Percentiles rank a stretch among this genome's conserved stretches.
These are phyloP conservation scores for Penicillium sp. DNA, from an alignment of 2,329 filamentous ascomycete species.

Conservation along the genomic window DNA sequence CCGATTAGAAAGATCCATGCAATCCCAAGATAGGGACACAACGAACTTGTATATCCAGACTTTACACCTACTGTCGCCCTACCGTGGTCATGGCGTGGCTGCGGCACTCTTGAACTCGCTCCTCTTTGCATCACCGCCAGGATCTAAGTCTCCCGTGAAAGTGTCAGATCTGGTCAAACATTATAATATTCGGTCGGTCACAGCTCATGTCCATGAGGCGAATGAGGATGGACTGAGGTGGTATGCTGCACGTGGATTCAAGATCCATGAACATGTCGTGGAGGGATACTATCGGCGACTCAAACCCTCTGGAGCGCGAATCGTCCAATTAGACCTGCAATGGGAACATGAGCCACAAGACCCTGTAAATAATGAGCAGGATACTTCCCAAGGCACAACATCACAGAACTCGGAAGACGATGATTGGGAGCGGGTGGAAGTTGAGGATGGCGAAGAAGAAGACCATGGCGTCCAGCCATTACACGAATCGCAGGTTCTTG, in stretches of 20 bases:
- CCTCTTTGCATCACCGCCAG: conserved; percentile 23
- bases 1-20: conserved; percentile 33
- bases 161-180: conserved; percentile 41
- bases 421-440: conserved; percentile 42
- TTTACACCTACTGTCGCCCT: conserved; percentile 54
- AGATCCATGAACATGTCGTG: conserved; percentile 45
- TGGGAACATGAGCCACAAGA: conserved; percentile 19
- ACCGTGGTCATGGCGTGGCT: conserved; percentile 54
- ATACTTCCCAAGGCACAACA: conserved; percentile 1
- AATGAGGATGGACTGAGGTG: conserved; percentile 56
- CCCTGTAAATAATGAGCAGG: not conserved
- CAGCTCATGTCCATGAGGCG: conserved; percentile 59
- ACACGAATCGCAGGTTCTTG: conserved; percentile 30
- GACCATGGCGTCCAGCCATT: conserved; percentile 31
- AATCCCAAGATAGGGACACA: conserved; percentile 14
- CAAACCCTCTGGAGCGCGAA: conserved; percentile 51
- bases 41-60: conserved; percentile 57
- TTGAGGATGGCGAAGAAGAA: conserved; percentile 31
- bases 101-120: conserved; percentile 48
- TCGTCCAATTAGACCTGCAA: conserved; percentile 41
- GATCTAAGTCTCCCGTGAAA: conserved; percentile 9
- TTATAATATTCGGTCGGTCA: conserved; percentile 49
- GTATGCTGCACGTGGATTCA: conserved; percentile 56
- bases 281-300: conserved; percentile 56
- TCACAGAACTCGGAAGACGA: conserved; percentile 30